Percentiles rank a stretch among this genome's conserved stretches.
Conservation (phyloP, 75 land plant species). For the Azolla pinnata region DNA sequence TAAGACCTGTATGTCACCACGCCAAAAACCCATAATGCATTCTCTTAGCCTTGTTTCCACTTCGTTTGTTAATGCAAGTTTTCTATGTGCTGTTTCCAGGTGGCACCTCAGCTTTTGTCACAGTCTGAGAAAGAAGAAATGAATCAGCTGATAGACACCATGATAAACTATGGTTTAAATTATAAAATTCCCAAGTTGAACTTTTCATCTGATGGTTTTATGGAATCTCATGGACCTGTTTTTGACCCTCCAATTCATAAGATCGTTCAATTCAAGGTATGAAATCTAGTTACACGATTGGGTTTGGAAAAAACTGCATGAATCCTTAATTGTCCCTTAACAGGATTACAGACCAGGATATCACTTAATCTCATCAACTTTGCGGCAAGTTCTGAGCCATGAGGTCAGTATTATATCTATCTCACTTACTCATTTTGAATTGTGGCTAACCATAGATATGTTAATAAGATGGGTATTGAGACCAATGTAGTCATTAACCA, state of each 20-base stretch:
- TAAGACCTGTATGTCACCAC: conserved; percentile 63
- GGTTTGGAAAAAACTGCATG: too few species aligned
- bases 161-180: conserved; percentile 69
- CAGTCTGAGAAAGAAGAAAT: conserved; percentile 56
- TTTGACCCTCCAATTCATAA: conserved; percentile 62
- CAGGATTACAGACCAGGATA: conserved; percentile 47
- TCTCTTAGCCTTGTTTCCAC: conserved; percentile 6
- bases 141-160: conserved; percentile 49
- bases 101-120: conserved; percentile 64
- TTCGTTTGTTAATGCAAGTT: neutral
- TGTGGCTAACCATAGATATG: too few species aligned
- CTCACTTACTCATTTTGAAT: too few species aligned
- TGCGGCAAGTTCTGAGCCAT: conserved; percentile 70
- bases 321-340: neutral
- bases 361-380: conserved; percentile 46
- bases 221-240: conserved; percentile 30
- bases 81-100: conserved; percentile 29
- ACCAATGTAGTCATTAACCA: too few species aligned
- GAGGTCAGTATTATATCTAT: too few species aligned
- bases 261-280: conserved; percentile 64
- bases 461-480: too few species aligned
- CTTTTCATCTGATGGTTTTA: conserved; percentile 14
- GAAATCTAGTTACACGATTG: neutral
- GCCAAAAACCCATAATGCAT: neutral
- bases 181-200: conserved; percentile 55